Evolutionary conservation across 768 basidiomycete species (phyloP), one percentile per base, ranked within the genome.

Genomic region (Amanita fuliginea): DNA sequence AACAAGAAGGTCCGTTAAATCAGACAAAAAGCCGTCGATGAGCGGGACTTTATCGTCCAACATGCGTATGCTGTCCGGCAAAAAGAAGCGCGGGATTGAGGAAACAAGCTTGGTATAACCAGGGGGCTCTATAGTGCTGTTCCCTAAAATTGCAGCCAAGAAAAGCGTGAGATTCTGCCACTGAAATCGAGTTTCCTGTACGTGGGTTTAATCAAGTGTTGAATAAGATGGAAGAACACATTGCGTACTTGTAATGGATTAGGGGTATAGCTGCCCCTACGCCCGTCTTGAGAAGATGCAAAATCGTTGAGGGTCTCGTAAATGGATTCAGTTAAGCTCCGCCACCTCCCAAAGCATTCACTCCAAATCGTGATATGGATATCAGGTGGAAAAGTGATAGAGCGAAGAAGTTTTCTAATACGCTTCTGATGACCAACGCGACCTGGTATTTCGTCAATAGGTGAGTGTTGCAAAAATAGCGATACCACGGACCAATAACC

Each of bases 81-180:
- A 64, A 42, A 71, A 69, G 50, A 76, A 68, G 1, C 66, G 52
- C 0, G 84, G 78, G 46, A 88, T 73, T 33, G 81, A 67, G 6
- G 69, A 57, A 14, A 73, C 66, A 19, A 88, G 64, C 19, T 72
- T 68, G n/a, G 65, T 63, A 30, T 73, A 62, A 36, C 80, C 69
- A 28, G 74, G 70, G 39, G 70, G 66, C 13, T 83, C 77, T 35
- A 70, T 66, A 16, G 78, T 65, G 53, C 83, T 83, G 5, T 77
- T 68, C 4, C 84, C 83, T 33, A 81, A 80, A n/a, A 82, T 73
- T 0, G 86, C 77, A 3, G 86, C 79, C 34, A 94, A 68, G 64
- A 85, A 88, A 19, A 90, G 65, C 0, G 86, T 82, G 10, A 90
- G 67, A 59, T 93, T 90, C 57, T 87, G 83, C 91, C 92, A 96